Base-by-base conservation (phyloP, 441 rosid genomes). In the Biscutella laevigata region DNA sequence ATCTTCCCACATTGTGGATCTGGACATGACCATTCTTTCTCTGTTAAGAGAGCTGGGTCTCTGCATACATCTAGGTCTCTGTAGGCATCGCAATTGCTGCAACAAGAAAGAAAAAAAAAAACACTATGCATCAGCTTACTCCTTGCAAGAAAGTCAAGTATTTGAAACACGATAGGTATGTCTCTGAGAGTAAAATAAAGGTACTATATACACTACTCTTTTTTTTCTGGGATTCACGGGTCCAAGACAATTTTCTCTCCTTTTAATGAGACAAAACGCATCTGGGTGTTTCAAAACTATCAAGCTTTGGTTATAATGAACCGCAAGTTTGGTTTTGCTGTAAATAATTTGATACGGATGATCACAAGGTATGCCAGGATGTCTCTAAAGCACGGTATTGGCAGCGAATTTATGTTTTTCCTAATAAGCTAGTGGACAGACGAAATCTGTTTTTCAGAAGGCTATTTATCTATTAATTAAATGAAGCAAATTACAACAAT, bases 31-130 rank as follows among this genome's bases (percentile, higher is more conserved):
- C 98, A 92, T 33, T 84, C 95, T 44, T 51, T 57, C 71, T 82
- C 83, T 39, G 79, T 72, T 59, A 75, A 62, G 44, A 88, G 57
- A 37, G 79, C 72, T 5, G 86, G 58, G 70, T 83, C 96, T 3
- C 88, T 87, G 68, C 88, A 78, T 70, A 88, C 38, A 69, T 88
- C 98, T 42, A 88, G 76, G 80, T 92, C 97, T 75, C 88, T 71
- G 77, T 94, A 88, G 58, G 88, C 89, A 54, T 88, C 84, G 78
- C 98, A 92, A 68, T 88, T 82, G 75, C 96, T 92, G 90, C 41
- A 50, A 64, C 66, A 74, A 50, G 13, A 37, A 45, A 46, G 13
- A 38, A 15, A 13, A 35, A 28, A 21, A 17, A 45, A 40, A 39
- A 37, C 9, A 4, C 46, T 40, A 26, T n/a, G 6, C 37, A 37